Evolutionary conservation across 441 rosid species (phyloP).

Genomic region (Hura crepitans): DNA sequence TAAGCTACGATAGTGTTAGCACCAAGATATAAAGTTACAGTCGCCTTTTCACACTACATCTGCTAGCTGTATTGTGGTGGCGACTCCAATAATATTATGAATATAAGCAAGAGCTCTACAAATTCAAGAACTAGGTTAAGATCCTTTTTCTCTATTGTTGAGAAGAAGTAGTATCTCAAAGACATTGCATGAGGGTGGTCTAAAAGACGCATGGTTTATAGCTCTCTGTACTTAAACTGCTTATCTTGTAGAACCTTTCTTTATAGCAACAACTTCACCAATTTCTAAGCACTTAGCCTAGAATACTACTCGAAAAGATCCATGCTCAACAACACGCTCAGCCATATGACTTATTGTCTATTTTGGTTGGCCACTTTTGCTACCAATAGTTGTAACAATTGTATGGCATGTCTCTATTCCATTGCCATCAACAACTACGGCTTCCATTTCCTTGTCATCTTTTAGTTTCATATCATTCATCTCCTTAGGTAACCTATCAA

Average conservation of each 20-base stretch:
- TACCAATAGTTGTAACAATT: slow-evolving; percentile 66
- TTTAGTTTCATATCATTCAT: slow-evolving; percentile 90
- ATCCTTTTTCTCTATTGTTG: slow-evolving; percentile 67
- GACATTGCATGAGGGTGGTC: slow-evolving; percentile 71
- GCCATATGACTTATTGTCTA: slow-evolving; percentile 82
- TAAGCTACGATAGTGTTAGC: no score
- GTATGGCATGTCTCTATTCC: slow-evolving; percentile 69
- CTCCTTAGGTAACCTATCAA: slow-evolving; percentile 76
- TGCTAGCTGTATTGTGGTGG: no score
- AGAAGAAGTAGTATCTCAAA: slow-evolving; percentile 81
- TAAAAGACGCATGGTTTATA: slow-evolving; percentile 68
- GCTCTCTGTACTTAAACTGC: slow-evolving; percentile 70
- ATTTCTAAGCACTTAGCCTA: slow-evolving; percentile 77
- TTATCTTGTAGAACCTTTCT: slow-evolving; percentile 78
- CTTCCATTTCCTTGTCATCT: slow-evolving; percentile 81
- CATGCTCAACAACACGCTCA: slow-evolving; percentile 68
- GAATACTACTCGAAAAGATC: slow-evolving; percentile 72
- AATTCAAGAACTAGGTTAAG: slow-evolving; percentile 71
- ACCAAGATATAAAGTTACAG: no score
- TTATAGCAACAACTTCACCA: slow-evolving; percentile 65
- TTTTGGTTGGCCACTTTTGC: slow-evolving; percentile 63
- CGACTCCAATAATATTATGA: slow-evolving; percentile 43
- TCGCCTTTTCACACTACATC: no score
- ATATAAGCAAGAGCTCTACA: slow-evolving; percentile 50
- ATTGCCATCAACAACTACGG: slow-evolving; percentile 54